Base-by-base conservation (phyloP, 352 stramenopile species). In the Phytophthora litchii region DNA sequence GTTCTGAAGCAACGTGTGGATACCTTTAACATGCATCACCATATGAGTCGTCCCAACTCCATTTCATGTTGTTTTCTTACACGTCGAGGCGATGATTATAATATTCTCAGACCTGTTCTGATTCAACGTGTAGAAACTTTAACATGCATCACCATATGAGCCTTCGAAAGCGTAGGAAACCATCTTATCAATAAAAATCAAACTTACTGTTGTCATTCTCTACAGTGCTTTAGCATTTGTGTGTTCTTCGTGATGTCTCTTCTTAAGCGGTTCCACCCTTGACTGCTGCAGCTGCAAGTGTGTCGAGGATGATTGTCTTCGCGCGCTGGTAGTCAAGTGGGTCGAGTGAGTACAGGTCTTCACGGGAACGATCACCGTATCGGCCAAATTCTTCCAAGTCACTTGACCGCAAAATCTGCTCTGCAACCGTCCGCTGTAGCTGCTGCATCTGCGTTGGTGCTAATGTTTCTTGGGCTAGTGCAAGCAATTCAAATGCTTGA, bases 111-210 rank as follows among this genome's bases (percentile, higher is more conserved):
- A 93, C 84, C 82, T 93, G 82, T 93, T 89, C 82, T 88, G 80
- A 94, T 89, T 56, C 50, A 50, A 50, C 60, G 71, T 93, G 84
- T 92, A 73, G 84, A 94, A 72, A 83, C 67, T 47, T 48, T 79
- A 85, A 92, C 82, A 94, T 94, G 84, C 84, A 94, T 94, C 84
- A 94, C 84, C 84, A 94, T 94, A 88, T 93, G 82, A 93, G 82
- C 69, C 72, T 66, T 51, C 8, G 11, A 54, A 31, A 65, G 34
- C n/a, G 32, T 65, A 25, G 8, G 9, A 36, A 21, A 6, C 6
- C 38, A 19, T 44, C 16, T 44, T 9, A 3, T 27, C 5, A 27
- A 27, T 27, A 27, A 27, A 27, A 27, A 3, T 27, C 23, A 27
- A 27, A 27, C 23, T 27, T 27, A 27, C 3, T 27, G 23, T 27